Conservation (phyloP, 257 asterid species). For the Lycium ferocissimum region DNA sequence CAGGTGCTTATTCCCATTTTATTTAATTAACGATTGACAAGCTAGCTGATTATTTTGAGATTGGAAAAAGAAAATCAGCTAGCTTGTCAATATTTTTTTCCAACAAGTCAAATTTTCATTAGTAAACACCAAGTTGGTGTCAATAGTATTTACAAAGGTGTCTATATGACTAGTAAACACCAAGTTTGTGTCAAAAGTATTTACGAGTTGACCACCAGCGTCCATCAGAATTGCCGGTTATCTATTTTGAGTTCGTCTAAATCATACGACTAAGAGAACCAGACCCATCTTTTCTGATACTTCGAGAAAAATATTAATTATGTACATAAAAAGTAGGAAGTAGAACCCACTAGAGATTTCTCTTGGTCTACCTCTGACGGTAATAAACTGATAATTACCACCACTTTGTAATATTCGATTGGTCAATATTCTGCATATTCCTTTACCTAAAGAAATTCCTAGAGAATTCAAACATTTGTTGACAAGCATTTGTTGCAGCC, state of each 20-base stretch:
- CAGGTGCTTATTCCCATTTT: neutral
- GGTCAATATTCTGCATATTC: neutral
- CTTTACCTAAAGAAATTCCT: neutral
- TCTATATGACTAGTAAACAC: neutral
- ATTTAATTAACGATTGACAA: neutral
- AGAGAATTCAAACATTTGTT: neutral
- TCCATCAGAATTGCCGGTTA: neutral
- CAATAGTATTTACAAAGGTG: conserved; percentile 2
- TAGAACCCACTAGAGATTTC: neutral
- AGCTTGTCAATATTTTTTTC: neutral
- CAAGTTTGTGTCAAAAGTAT: neutral
- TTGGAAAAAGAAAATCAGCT: no score
- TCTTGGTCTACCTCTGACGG: neutral
- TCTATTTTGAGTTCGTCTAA: neutral
- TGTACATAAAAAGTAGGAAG: neutral
- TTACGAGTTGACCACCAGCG: neutral
- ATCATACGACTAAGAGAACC: neutral
- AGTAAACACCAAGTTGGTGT: neutral
- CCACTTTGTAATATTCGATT: neutral
- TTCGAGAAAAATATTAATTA: neutral
- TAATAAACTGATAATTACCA: neutral
- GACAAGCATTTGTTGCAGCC: neutral
- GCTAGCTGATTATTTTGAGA: neutral
- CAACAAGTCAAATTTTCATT: neutral
- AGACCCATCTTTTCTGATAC: neutral